phyloP scores from a whole-genome alignment of 371 early-diverging fungal genomes.

The Syncephalis plumigaleata region DNA sequence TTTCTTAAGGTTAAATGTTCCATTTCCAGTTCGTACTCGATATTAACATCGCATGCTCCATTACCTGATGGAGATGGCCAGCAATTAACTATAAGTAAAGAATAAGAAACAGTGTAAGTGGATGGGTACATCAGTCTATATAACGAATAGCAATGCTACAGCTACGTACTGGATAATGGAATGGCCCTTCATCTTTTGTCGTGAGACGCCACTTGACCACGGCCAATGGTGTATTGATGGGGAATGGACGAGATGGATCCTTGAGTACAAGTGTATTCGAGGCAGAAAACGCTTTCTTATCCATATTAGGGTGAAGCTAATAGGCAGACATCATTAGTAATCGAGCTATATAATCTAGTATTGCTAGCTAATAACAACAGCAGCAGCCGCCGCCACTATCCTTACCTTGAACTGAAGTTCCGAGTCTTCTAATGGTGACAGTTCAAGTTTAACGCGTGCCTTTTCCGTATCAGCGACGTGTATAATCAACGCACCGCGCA shows the following conservation, averaged over 20 bases:
- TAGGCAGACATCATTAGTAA: too few species aligned
- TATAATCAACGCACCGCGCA: conserved; percentile 77
- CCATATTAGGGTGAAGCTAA: conserved; percentile 93
- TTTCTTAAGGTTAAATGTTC: conserved; percentile 60
- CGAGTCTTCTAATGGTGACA: conserved; percentile 30
- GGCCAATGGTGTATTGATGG: conserved; percentile 64
- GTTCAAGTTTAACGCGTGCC: conserved; percentile 32
- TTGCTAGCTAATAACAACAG: too few species aligned
- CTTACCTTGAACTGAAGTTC: conserved; percentile 60
- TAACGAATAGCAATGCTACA: neutral
- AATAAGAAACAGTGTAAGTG: neutral
- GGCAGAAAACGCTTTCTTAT: conserved; percentile 66
- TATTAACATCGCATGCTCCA: conserved; percentile 79
- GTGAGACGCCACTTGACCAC: conserved; percentile 78
- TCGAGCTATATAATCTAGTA: too few species aligned
- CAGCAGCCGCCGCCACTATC: too few species aligned
- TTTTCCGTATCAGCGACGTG: conserved; percentile 44
- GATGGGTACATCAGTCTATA: neutral
- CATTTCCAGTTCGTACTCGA: conserved; percentile 81
- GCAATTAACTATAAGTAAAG: conserved; percentile 85
- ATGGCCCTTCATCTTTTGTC: conserved; percentile 61
- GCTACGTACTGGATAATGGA: conserved; percentile 58
- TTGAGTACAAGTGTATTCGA: conserved; percentile 57
- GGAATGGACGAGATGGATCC: conserved; percentile 70
- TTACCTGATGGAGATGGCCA: conserved; percentile 88